phyloP scores from a whole-genome alignment of 768 basidiomycete species.

The Lactifluus volemus region DNA sequence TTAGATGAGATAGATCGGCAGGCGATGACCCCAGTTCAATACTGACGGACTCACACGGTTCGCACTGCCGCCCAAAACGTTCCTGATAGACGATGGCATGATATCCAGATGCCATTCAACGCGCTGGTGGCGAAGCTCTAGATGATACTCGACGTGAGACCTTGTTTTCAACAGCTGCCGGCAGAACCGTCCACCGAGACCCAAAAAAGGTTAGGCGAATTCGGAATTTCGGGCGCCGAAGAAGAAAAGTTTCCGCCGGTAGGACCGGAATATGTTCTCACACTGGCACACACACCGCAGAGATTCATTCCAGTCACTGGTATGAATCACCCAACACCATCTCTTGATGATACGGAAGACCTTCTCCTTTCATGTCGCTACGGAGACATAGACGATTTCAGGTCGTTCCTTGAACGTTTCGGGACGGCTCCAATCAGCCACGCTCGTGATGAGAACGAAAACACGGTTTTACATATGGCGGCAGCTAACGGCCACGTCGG shows the following conservation, averaged over 20 bases:
- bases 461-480: slow-evolving; percentile 78
- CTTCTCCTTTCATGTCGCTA: slow-evolving; percentile 79
- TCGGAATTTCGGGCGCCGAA: neutral
- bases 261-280: too few relatives aligned
- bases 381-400: slow-evolving; percentile 76
- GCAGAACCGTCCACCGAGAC: neutral
- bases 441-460: slow-evolving; percentile 67
- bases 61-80: too few relatives aligned
- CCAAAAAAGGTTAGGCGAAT: neutral
- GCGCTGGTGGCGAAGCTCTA: too few relatives aligned
- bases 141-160: too few relatives aligned
- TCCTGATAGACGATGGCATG: too few relatives aligned
- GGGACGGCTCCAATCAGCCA: slow-evolving; percentile 40
- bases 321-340: slow-evolving; percentile 17
- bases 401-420: slow-evolving; percentile 52
- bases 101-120: too few relatives aligned
- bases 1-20: too few relatives aligned
- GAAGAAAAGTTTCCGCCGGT: neutral
- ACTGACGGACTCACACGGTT: neutral
- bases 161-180: neutral
- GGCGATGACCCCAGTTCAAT: neutral
- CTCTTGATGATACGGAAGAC: slow-evolving; percentile 52
- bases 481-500: slow-evolving; percentile 85
- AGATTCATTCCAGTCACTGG: neutral
- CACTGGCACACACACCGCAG: too few relatives aligned